These are phyloP conservation scores for Aspergillus texensis DNA, from an alignment of 2,329 filamentous ascomycete genomes.

Conservation along the genomic window DNA sequence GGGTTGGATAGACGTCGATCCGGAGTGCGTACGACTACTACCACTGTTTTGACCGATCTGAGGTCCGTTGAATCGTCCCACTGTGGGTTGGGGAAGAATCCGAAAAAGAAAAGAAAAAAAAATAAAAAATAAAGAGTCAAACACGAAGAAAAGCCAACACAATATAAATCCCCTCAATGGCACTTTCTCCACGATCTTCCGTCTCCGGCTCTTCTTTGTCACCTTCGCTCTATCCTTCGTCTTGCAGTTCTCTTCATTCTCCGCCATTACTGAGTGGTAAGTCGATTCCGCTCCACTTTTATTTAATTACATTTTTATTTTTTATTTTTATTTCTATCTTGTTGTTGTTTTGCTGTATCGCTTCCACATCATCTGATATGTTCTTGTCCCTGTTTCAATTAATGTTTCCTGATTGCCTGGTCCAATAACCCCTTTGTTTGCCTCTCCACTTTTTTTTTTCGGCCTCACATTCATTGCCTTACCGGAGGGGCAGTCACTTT, in stretches of 20 bases:
- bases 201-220: constrained; percentile 23
- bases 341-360: neutral
- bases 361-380: neutral
- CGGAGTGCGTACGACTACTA: neutral
- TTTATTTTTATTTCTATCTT: neutral
- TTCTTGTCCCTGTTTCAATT: neutral
- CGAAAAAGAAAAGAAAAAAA: neutral
- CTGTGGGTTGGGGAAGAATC: neutral
- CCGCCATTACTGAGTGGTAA: constrained; percentile 22
- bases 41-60: neutral
- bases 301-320: neutral
- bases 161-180: constrained; percentile 18
- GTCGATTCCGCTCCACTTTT: neutral
- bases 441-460: neutral
- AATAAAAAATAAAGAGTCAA: neutral
- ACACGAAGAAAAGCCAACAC: neutral
- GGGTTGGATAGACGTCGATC: neutral
- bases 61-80: neutral
- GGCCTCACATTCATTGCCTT: neutral
- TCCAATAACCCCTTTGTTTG: neutral
- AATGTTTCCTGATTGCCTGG: neutral
- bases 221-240: constrained; percentile 34
- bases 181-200: constrained; percentile 18
- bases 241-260: constrained; percentile 30
- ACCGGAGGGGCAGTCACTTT: neutral